Conservation (phyloP, 805 yeast species). For the Candida parachauliodes region DNA sequence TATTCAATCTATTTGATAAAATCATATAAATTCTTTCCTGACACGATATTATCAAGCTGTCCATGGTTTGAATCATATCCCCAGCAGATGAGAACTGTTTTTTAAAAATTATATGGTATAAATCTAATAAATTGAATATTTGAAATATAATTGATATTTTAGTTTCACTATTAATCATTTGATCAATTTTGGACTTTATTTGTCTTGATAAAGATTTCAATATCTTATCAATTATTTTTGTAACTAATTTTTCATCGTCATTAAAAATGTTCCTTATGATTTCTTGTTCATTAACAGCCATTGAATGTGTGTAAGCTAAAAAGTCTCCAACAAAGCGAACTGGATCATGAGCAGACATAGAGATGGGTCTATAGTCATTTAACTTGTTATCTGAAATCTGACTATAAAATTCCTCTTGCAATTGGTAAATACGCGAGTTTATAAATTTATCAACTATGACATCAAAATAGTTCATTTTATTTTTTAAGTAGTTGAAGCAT, state of each 20-base stretch:
- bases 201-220: conserved; percentile 57
- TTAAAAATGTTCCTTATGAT: conserved; percentile 58
- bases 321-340: conserved; percentile 81
- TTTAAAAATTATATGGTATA: conserved; percentile 68
- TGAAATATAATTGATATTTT: conserved; percentile 53
- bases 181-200: conserved; percentile 61
- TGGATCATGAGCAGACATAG: conserved; percentile 73
- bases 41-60: conserved; percentile 20
- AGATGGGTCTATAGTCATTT: conserved; percentile 43
- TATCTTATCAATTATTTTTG: conserved; percentile 44
- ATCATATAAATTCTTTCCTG: conserved; percentile 25
- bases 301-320: conserved; percentile 81
- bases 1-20: conserved; percentile 26
- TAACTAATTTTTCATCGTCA: conserved; percentile 14
- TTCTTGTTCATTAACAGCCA: conserved; percentile 85
- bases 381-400: conserved; percentile 28
- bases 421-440: conserved; percentile 60
- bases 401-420: conserved; percentile 63
- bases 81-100: conserved; percentile 31
- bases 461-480: conserved; percentile 50
- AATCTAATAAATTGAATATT: conserved; percentile 57
- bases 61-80: conserved; percentile 21
- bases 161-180: conserved; percentile 61
- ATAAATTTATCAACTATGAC: conserved; percentile 60
- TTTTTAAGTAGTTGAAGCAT: conserved; percentile 27